phyloP scores from a whole-genome alignment of 345 rosid genomes.

The Bruguiera gymnorhiza region DNA sequence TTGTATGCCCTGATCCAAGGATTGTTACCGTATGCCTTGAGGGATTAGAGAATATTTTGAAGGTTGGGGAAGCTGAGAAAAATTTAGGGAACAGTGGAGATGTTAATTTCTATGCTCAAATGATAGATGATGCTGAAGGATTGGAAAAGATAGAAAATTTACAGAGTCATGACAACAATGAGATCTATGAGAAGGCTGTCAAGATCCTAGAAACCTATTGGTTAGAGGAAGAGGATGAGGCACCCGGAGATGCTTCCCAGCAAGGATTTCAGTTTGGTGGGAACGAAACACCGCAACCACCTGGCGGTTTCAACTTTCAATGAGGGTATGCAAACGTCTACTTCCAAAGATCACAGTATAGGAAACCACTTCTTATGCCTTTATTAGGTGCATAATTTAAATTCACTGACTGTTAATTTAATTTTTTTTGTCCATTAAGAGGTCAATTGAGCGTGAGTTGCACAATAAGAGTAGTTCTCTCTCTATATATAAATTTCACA shows the following conservation, averaged over 20 bases:
- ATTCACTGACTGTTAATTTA: neutral
- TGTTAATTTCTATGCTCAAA: slow-evolving; percentile 16
- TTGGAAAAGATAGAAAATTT: slow-evolving; percentile 24
- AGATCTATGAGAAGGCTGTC: slow-evolving; percentile 26
- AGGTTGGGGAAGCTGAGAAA: slow-evolving; percentile 27
- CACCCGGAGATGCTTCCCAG: slow-evolving; percentile 18
- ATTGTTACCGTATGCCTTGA: slow-evolving; percentile 31
- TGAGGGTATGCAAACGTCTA: slow-evolving; percentile 15
- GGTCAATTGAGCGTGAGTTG: neutral
- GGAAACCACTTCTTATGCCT: too few relatives aligned
- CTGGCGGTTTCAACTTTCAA: slow-evolving; percentile 28
- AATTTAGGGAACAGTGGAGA: slow-evolving; percentile 17
- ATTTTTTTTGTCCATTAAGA: neutral
- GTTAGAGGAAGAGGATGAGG: slow-evolving; percentile 25
- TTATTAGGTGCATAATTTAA: too few relatives aligned
- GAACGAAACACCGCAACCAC: slow-evolving; percentile 12
- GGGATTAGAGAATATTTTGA: slow-evolving; percentile 27
- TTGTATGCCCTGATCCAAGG: slow-evolving; percentile 32
- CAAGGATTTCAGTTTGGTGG: slow-evolving; percentile 17
- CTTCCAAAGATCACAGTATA: too few relatives aligned
- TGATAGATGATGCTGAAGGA: slow-evolving; percentile 23
- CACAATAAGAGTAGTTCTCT: too few relatives aligned
- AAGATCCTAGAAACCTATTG: slow-evolving; percentile 25
- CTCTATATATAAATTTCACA: too few relatives aligned
- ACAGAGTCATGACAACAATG: slow-evolving; percentile 26